phyloP scores from a whole-genome alignment of 768 basidiomycete species.

The Lyophyllum shimeji region DNA sequence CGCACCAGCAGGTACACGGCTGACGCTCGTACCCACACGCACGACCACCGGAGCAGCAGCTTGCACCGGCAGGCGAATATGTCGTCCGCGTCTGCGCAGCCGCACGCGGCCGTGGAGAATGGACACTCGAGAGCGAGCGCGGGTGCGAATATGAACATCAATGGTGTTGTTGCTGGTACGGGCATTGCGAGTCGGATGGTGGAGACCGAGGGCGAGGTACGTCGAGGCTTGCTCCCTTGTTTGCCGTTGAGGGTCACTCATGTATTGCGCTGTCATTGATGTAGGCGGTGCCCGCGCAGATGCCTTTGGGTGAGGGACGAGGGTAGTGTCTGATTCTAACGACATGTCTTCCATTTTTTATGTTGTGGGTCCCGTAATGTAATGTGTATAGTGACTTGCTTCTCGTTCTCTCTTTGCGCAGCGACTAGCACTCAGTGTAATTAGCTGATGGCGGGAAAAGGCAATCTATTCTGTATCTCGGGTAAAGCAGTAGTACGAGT shows the following conservation, averaged over 20 bases:
- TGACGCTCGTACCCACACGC: not conserved
- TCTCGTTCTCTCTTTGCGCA: not conserved
- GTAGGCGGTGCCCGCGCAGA: not conserved
- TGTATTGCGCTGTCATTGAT: not conserved
- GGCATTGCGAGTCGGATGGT: not conserved
- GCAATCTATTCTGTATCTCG: conserved; percentile 2
- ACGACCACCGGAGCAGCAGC: not conserved
- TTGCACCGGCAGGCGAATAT: no score
- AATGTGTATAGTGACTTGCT: not conserved
- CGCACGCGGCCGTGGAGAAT: not conserved
- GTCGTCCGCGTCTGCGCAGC: not conserved
- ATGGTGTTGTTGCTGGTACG: no score
- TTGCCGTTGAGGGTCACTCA: not conserved
- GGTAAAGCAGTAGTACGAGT: not conserved
- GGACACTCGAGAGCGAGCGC: not conserved
- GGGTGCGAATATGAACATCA: no score
- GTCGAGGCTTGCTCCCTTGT: no score
- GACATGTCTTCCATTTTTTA: not conserved
- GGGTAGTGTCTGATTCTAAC: not conserved
- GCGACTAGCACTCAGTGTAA: not conserved
- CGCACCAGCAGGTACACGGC: not conserved
- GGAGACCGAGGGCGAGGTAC: not conserved
- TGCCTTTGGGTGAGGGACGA: not conserved
- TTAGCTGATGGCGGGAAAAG: not conserved
- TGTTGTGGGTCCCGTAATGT: not conserved